These are phyloP conservation scores for Colletotrichum sp. DNA, from an alignment of 2,329 filamentous ascomycete genomes.

Conservation along the genomic window DNA sequence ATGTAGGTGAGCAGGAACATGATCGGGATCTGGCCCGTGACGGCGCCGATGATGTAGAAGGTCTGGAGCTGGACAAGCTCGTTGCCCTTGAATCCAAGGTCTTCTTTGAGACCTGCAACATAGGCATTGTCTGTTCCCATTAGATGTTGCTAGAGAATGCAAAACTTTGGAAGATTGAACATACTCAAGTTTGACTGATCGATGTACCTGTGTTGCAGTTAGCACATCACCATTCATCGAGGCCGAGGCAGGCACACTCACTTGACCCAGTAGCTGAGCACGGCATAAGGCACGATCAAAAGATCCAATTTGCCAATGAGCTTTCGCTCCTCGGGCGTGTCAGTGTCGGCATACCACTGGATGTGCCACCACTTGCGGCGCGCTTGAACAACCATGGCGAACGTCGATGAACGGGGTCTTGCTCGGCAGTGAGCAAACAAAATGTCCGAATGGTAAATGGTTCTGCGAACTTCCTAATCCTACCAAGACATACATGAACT, in stretches of 20 bases:
- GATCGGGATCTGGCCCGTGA: slow-evolving; percentile 32
- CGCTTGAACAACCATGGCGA: slow-evolving; percentile 3
- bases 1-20: slow-evolving; percentile 31
- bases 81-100: slow-evolving; percentile 29
- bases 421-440: background rate
- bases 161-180: rapidly evolving
- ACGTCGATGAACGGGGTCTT: background rate
- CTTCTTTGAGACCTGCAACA: slow-evolving; percentile 30
- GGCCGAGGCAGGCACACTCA: background rate
- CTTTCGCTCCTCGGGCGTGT: slow-evolving; percentile 46
- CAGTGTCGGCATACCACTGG: slow-evolving; percentile 55
- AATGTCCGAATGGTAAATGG: background rate
- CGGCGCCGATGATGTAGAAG: slow-evolving; percentile 27
- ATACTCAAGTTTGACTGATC: slow-evolving; percentile 33
- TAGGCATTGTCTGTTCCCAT: slow-evolving; percentile 41
- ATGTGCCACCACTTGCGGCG: slow-evolving; percentile 39
- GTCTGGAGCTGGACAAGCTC: slow-evolving; percentile 30
- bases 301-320: slow-evolving; percentile 48
- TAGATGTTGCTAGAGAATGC: slow-evolving; percentile 33
- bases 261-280: slow-evolving; percentile 31
- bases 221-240: background rate
- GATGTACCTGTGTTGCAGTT: background rate
- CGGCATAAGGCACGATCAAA: slow-evolving; percentile 39
- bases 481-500: background rate
- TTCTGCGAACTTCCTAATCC: background rate